Conservation (phyloP, 306 rosid genomes). For the Mimosa bimucronata region DNA sequence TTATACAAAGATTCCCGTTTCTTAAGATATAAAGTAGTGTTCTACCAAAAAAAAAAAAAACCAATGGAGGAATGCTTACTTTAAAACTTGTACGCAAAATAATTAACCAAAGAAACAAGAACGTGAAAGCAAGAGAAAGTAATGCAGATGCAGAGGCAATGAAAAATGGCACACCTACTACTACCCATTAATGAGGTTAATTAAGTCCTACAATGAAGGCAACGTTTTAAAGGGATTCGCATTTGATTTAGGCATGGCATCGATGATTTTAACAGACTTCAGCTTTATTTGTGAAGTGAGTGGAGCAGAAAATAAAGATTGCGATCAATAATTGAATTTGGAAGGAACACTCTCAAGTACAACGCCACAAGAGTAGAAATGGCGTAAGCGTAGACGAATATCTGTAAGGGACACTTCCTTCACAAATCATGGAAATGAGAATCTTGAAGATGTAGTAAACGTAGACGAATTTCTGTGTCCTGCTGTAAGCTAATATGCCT, state of each 20-base stretch:
- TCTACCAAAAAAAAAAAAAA: too few relatives aligned
- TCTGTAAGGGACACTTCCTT: conserved; percentile 84
- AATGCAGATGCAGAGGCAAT: neutral
- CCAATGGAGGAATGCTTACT: too few relatives aligned
- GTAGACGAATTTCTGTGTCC: conserved; percentile 59
- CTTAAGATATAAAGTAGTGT: too few relatives aligned
- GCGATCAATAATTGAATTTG: conserved; percentile 57
- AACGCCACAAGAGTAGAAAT: conserved; percentile 63
- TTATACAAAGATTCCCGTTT: neutral
- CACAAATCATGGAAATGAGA: conserved; percentile 68
- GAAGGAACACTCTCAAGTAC: conserved; percentile 78
- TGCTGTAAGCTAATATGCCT: conserved; percentile 75
- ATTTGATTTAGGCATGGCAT: too few relatives aligned
- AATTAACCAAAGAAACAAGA: neutral
- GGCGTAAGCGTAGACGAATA: too few relatives aligned
- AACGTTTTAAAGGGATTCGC: conserved; percentile 41
- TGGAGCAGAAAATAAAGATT: conserved; percentile 58
- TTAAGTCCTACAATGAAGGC: conserved; percentile 65
- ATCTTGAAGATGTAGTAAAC: conserved; percentile 64
- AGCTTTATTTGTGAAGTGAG: conserved; percentile 53
- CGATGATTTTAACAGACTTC: conserved; percentile 27
- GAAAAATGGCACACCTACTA: conserved; percentile 55
- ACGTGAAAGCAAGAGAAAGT: neutral
- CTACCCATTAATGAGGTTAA: conserved; percentile 57
- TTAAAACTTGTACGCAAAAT: too few relatives aligned